phyloP scores from a whole-genome alignment of 148 eudicot genomes.

The Pouteria glomerata region DNA sequence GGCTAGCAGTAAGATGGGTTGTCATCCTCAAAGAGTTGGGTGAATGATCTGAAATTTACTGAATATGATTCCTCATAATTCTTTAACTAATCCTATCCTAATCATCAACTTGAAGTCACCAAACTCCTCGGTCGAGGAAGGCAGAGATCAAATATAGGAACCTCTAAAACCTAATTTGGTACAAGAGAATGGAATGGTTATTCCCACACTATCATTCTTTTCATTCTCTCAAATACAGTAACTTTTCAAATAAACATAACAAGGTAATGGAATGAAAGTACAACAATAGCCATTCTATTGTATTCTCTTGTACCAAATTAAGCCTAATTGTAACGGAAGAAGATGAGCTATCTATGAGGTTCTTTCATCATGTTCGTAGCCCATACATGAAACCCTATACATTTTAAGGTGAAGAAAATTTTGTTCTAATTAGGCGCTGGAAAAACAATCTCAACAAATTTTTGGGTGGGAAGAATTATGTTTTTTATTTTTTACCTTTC shows the following conservation, averaged over 20 bases:
- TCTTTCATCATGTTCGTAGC: not conserved
- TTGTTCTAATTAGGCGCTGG: not conserved
- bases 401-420: not conserved
- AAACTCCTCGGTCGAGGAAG: not conserved
- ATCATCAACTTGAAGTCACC: constrained; percentile 1
- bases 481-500: not conserved
- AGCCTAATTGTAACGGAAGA: no score
- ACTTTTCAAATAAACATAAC: no score
- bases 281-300: no score
- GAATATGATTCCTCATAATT: constrained; percentile 11
- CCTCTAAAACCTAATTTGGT: no score
- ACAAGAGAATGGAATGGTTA: no score
- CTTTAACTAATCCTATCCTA: constrained; percentile 1
- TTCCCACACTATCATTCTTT: no score
- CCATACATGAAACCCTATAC: not conserved
- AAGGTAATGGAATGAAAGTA: no score
- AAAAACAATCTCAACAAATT: not conserved
- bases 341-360: not conserved
- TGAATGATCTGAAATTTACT: not conserved
- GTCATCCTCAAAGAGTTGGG: constrained; percentile 11
- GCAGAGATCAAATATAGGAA: no score
- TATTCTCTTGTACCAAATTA: no score
- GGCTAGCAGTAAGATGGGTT: not conserved
- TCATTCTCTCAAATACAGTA: no score
- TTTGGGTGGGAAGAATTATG: not conserved